phyloP scores from a whole-genome alignment of 345 rosid species.

The Zanthoxylum bungeanum region DNA sequence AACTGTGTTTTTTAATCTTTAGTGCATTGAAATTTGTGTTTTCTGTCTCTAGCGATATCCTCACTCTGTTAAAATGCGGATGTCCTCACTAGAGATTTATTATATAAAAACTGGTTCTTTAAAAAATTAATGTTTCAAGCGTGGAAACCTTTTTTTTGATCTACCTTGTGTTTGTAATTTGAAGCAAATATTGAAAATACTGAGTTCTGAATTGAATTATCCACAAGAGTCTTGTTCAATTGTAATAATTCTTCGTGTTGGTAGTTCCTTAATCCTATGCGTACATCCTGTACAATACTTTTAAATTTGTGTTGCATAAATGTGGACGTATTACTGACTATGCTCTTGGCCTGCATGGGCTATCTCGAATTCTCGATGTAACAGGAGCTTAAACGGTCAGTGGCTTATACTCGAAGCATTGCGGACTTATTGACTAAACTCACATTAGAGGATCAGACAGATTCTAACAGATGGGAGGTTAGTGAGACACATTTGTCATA shows the following conservation, averaged over 20 bases:
- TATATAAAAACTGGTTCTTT: not conserved
- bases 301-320: not conserved
- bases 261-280: not conserved
- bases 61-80: no score
- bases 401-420: conserved; percentile 90
- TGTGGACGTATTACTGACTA: not conserved
- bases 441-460: conserved; percentile 50
- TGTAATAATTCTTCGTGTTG: not conserved
- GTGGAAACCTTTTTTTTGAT: not conserved
- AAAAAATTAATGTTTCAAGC: not conserved
- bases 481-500: conserved; percentile 15
- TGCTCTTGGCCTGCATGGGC: not conserved
- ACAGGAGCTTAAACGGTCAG: conserved; percentile 84
- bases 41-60: no score
- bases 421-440: conserved; percentile 69
- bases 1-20: no score
- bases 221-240: not conserved
- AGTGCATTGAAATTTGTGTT: no score
- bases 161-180: not conserved
- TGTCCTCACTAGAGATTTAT: no score
- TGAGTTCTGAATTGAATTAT: not conserved
- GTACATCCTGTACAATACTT: not conserved
- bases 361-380: conserved; percentile 19
- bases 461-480: conserved; percentile 83
- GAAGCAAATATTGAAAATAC: not conserved